Evolutionary conservation across 768 basidiomycete genomes (phyloP).

Genomic region (Leccinum boreale): DNA sequence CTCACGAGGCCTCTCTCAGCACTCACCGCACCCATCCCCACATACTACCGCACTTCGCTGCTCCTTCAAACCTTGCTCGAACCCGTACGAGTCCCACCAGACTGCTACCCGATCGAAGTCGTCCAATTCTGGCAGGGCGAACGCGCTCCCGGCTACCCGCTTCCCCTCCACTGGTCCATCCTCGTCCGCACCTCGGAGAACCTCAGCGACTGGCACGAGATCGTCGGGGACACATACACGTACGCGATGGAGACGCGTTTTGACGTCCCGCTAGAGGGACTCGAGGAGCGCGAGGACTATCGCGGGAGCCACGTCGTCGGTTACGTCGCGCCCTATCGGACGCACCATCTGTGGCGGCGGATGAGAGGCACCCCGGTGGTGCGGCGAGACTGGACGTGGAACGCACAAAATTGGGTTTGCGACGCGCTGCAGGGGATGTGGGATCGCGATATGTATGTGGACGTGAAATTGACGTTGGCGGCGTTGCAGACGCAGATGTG

Average conservation of each 20-base stretch:
- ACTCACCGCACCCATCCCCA: neutral
- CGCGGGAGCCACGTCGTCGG: constrained; percentile 27
- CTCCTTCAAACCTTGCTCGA: constrained; percentile 11
- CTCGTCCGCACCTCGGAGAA: constrained; percentile 20
- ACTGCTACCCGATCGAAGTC: constrained; percentile 23
- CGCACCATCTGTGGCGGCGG: constrained; percentile 13
- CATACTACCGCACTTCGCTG: neutral
- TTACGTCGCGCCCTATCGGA: constrained; percentile 12
- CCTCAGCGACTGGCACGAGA: constrained; percentile 25
- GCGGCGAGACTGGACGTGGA: constrained; percentile 17
- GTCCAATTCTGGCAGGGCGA: constrained; percentile 33
- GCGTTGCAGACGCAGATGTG: constrained; percentile 28
- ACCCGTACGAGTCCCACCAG: constrained; percentile 17
- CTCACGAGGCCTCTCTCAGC: neutral
- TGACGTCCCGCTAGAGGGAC: constrained; percentile 5
- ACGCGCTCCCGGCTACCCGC: constrained; percentile 1
- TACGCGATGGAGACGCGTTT: constrained; percentile 5
- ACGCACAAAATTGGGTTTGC: constrained; percentile 29
- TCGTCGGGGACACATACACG: constrained; percentile 26
- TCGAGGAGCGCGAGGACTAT: constrained; percentile 15
- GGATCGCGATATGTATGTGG: constrained; percentile 10
- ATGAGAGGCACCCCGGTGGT: constrained; percentile 19
- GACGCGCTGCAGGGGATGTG: constrained; percentile 20
- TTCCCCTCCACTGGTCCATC: constrained; percentile 30
- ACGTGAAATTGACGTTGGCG: constrained; percentile 11